Conservation (phyloP, 805 yeast species). For the Pichia manshurica region DNA sequence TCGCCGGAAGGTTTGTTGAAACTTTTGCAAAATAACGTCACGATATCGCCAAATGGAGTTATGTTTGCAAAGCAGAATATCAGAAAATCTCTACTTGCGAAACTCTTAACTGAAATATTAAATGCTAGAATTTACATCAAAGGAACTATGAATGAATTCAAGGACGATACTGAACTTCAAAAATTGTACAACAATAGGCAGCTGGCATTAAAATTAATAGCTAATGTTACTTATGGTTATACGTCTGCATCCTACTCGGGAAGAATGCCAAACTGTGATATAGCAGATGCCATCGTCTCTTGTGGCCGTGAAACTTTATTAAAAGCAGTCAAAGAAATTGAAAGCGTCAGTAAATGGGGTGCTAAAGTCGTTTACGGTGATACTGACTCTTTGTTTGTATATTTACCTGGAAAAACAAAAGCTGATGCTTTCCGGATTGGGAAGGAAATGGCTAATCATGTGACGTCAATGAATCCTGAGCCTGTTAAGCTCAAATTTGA, state of each 20-base stretch:
- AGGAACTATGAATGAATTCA: constrained; percentile 55
- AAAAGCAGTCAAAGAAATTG: constrained; percentile 64
- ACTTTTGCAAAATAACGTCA: constrained; percentile 47
- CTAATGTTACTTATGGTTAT: constrained; percentile 95
- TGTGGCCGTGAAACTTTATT: constrained; percentile 83
- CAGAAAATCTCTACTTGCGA: constrained; percentile 69
- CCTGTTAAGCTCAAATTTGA: constrained; percentile 86
- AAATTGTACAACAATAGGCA: constrained; percentile 71
- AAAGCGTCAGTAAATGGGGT: constrained; percentile 55
- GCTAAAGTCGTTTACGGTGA: constrained; percentile 96
- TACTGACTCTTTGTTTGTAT: constrained; percentile 89
- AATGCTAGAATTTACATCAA: constrained; percentile 78
- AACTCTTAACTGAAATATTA: constrained; percentile 78
- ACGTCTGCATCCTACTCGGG: constrained; percentile 94
- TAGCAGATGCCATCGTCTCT: constrained; percentile 91
- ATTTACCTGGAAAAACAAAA: constrained; percentile 75
- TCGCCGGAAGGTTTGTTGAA: constrained; percentile 54
- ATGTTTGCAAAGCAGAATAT: constrained; percentile 63
- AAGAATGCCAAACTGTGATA: constrained; percentile 92
- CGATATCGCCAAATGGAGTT: constrained; percentile 81
- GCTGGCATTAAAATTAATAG: constrained; percentile 79
- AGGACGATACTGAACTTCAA: constrained; percentile 43
- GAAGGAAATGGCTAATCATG: constrained; percentile 52
- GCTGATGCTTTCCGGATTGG: constrained; percentile 78
- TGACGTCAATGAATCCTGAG: constrained; percentile 65